Conservation (phyloP, 345 rosid genomes). For the Lumnitzera racemosa region DNA sequence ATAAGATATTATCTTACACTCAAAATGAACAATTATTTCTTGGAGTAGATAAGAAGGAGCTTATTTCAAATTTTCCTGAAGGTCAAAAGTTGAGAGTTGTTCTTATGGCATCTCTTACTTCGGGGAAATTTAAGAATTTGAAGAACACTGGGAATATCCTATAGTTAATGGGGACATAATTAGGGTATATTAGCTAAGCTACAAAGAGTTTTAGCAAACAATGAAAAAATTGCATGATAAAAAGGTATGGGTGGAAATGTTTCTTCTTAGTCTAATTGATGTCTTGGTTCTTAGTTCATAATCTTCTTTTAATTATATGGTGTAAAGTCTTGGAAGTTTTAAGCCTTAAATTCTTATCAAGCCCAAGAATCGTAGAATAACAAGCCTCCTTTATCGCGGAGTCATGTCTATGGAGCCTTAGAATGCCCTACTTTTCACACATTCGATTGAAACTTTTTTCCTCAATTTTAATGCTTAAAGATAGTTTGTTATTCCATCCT, state of each 20-base stretch:
- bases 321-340: slow-evolving; percentile 61
- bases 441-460: no score
- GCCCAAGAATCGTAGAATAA: slow-evolving; percentile 39
- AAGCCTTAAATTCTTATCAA: slow-evolving; percentile 67
- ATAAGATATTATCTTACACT: slow-evolving; percentile 51
- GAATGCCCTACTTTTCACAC: no score
- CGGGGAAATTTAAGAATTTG: slow-evolving; percentile 46
- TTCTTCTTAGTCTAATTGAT: slow-evolving; percentile 53
- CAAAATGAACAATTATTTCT: slow-evolving; percentile 43
- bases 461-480: no score
- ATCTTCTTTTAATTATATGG: slow-evolving; percentile 75
- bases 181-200: slow-evolving; percentile 59
- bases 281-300: slow-evolving; percentile 52
- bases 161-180: slow-evolving; percentile 46
- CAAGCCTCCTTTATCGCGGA: slow-evolving; percentile 43
- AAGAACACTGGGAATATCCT: slow-evolving; percentile 53
- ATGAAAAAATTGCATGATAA: slow-evolving; percentile 47
- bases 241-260: slow-evolving; percentile 72
- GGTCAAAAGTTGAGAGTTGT: slow-evolving; percentile 38
- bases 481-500: no score
- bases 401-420: slow-evolving; percentile 72
- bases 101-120: slow-evolving; percentile 43
- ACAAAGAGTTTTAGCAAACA: slow-evolving; percentile 57
- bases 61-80: slow-evolving; percentile 8
- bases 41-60: slow-evolving; percentile 19